phyloP scores from a whole-genome alignment of 192 early-diverging fungal genomes.

The Coemansia brasiliensis region DNA sequence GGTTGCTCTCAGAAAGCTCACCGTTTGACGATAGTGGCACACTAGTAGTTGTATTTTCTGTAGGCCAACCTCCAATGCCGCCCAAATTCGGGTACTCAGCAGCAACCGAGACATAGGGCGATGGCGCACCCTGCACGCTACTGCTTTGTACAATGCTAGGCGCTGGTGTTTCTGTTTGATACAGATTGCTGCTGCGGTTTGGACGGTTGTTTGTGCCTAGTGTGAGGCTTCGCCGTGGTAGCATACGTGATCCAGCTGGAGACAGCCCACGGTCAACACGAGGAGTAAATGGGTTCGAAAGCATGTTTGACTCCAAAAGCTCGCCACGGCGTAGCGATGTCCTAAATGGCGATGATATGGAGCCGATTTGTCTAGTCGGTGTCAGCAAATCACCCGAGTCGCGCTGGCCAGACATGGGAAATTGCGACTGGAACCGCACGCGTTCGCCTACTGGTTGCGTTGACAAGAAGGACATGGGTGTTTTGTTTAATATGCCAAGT shows the following conservation, averaged over 20 bases:
- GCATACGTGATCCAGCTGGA: slow-evolving; percentile 19
- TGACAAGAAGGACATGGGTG: slow-evolving; percentile 16
- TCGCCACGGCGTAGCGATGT: slow-evolving; percentile 25
- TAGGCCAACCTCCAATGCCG: slow-evolving; percentile 42
- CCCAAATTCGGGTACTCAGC: slow-evolving; percentile 17
- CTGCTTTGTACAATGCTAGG: background rate
- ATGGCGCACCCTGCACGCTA: background rate
- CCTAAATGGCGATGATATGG: slow-evolving; percentile 24
- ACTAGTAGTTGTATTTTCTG: background rate
- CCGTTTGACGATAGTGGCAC: background rate
- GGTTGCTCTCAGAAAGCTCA: background rate
- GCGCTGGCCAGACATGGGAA: slow-evolving; percentile 10
- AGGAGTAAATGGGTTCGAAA: slow-evolving; percentile 45
- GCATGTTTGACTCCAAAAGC: slow-evolving; percentile 21
- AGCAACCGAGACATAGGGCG: background rate
- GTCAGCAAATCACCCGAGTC: slow-evolving; percentile 23
- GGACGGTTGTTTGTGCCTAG: slow-evolving; percentile 12
- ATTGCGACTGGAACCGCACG: slow-evolving; percentile 30
- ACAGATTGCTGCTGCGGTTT: slow-evolving; percentile 6
- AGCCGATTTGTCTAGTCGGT: slow-evolving; percentile 16
- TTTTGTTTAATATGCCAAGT: background rate
- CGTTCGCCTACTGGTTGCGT: slow-evolving; percentile 43
- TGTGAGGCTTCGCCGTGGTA: slow-evolving; percentile 25
- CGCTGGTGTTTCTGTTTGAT: slow-evolving; percentile 4
- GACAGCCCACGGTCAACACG: slow-evolving; percentile 31